Evolutionary conservation across 1,284 basidiomycete species (phyloP).

Genomic region (Ustilago trichophora): DNA sequence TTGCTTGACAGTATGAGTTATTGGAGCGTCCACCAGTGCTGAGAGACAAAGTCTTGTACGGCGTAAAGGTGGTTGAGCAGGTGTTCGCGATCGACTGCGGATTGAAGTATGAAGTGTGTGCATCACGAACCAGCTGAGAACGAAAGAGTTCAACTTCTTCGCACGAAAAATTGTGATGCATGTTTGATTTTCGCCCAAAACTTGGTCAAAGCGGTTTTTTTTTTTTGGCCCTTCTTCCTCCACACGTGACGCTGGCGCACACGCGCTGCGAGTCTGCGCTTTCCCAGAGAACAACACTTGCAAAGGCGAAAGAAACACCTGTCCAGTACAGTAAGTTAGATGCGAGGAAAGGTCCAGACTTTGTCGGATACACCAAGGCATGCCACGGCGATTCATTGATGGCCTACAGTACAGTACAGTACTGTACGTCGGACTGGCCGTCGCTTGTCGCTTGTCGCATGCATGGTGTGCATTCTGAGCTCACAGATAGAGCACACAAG

Average conservation of each 20-base stretch:
- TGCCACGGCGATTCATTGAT: constrained; percentile 14
- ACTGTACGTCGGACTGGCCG: no score
- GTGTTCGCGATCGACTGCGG: not conserved
- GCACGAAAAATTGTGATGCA: constrained; percentile 5
- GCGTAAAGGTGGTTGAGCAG: not conserved
- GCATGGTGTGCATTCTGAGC: no score
- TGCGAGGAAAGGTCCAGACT: constrained; percentile 11
- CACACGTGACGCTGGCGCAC: constrained; percentile 32
- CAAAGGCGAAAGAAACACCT: no score
- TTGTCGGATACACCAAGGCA: not conserved
- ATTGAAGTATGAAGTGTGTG: not conserved
- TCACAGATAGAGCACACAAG: no score
- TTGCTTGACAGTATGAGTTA: not conserved
- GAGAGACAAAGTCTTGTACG: not conserved
- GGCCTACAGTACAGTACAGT: not conserved
- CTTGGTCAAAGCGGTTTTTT: constrained; percentile 7
- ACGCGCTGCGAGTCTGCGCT: constrained; percentile 14
- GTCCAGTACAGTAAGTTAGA: no score
- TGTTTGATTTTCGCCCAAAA: constrained; percentile 15
- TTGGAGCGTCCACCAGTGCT: not conserved
- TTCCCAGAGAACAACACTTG: constrained; percentile 1
- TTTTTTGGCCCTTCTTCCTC: constrained; percentile 6
- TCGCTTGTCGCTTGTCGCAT: no score
- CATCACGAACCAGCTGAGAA: constrained; percentile 6
- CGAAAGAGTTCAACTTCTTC: constrained; percentile 32